Evolutionary conservation across 306 rosid genomes (phyloP).

Genomic region (Cajanus cajan): DNA sequence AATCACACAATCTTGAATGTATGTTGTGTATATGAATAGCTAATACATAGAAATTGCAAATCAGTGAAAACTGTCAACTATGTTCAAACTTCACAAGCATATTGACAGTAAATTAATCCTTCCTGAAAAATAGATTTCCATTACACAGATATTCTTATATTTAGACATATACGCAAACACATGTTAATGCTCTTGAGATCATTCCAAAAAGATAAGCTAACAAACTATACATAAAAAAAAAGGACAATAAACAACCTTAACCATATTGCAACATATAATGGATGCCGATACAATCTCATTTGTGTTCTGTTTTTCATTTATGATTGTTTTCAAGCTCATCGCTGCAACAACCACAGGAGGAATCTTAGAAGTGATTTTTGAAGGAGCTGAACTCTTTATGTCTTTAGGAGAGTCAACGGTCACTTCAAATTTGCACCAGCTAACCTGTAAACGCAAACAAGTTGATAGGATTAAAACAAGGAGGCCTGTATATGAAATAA

Average conservation of each 20-base stretch:
- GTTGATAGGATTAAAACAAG: constrained; percentile 21
- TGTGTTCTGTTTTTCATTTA: constrained; percentile 68
- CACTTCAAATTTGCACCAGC: constrained; percentile 99
- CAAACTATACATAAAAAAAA: not conserved
- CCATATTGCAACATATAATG: constrained; percentile 76
- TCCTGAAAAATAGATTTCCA: not conserved
- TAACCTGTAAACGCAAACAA: constrained; percentile 60
- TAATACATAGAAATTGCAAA: not conserved
- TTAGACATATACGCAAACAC: not conserved
- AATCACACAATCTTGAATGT: constrained; percentile 8
- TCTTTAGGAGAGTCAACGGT: constrained; percentile 71
- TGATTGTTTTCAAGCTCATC: constrained; percentile 72
- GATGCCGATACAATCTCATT: constrained; percentile 96
- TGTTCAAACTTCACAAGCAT: constrained; percentile 13
- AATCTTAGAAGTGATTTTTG: constrained; percentile 54
- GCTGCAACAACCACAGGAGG: constrained; percentile 85
- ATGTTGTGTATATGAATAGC: not conserved
- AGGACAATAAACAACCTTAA: constrained; percentile 61
- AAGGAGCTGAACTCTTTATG: constrained; percentile 52
- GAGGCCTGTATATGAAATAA: not conserved
- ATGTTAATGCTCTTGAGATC: not conserved
- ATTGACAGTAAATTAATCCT: constrained; percentile 21
- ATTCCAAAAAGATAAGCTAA: constrained; percentile 12
- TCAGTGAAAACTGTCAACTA: not conserved
- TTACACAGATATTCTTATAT: not conserved